Base-by-base conservation (phyloP, 495 filamentous ascomycete species). In the Aspergillus ostianus region DNA sequence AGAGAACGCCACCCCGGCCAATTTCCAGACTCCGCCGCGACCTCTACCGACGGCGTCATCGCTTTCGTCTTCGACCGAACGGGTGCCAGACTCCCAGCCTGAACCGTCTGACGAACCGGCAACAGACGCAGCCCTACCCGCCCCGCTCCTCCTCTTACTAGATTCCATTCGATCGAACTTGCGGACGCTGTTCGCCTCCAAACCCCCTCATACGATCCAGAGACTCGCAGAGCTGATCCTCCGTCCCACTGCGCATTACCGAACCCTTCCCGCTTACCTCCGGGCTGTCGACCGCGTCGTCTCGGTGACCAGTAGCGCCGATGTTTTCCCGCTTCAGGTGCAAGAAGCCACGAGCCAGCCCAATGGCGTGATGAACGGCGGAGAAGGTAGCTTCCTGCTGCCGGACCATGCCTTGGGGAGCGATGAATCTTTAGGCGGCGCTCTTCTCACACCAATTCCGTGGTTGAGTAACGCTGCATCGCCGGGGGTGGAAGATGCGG, bases 191-290 rank as follows among this genome's bases (percentile, higher is more conserved):
- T 98, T 98, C 74, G 44, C 81, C 27, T 74, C 78, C 0, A 84
- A 90, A 59, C 94, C 94, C 1, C 94, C 94, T 0, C 92, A 98
- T 69, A 98, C 94, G 0, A 81, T 96, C 53, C 94, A 98, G 74
- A 89, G 94, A 47, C 82, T 98, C 32, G 84, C 94, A 19, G 94
- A 98, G 79, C 89, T 98, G n/a, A 79, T 97, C 45, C 80, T 94
- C 13, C 70, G 71, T 18, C 94, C 94, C 7, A 87, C 76, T 45
- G 77, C 81, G 47, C 91, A 96, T 72, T 97, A 98, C 74, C 80
- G 80, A 30, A 87, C 85, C 30, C 80, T 97, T 5, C 84, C 89
- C 6, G 84, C 91, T 21, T 98, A 92, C 70, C 86, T 98, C 57
- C 88, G 91, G 59, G 95, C 94, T 7, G 81, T 98, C 13, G 91